phyloP scores from a whole-genome alignment of 2,329 filamentous ascomycete genomes.

The Rosellinia necatrix region DNA sequence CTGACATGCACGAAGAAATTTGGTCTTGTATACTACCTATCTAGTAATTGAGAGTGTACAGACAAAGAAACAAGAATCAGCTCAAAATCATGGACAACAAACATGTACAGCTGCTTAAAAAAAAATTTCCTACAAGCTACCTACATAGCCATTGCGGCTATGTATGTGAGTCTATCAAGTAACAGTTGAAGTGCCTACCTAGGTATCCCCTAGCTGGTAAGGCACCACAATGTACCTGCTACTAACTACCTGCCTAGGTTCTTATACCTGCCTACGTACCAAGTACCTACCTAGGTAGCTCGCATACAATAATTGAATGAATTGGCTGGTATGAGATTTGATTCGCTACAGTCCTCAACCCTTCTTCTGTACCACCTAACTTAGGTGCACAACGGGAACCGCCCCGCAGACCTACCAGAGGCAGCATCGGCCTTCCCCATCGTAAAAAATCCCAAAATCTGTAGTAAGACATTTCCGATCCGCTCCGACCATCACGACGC shows the following conservation, averaged over 20 bases:
- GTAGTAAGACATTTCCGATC: slow-evolving; percentile 29
- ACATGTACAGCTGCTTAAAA: neutral
- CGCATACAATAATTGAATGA: slow-evolving; percentile 10
- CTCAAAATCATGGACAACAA: slow-evolving; percentile 14
- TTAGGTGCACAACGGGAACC: slow-evolving; percentile 25
- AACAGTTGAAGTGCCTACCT: no score
- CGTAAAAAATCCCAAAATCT: slow-evolving; percentile 31
- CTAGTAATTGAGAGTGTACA: slow-evolving; percentile 24
- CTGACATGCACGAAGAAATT: slow-evolving; percentile 29
- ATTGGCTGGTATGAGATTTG: slow-evolving; percentile 2
- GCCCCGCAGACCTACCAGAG: slow-evolving; percentile 25
- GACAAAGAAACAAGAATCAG: slow-evolving; percentile 15
- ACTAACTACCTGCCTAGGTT: no score
- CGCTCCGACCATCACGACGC: slow-evolving; percentile 30
- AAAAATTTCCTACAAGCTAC: neutral
- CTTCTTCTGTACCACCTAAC: neutral
- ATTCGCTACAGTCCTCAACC: slow-evolving; percentile 10
- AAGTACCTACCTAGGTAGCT: neutral
- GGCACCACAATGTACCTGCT: neutral
- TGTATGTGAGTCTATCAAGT: no score
- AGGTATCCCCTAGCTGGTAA: neutral
- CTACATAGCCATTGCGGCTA: neutral
- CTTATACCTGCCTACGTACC: neutral
- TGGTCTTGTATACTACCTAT: slow-evolving; percentile 23
- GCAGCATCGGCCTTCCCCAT: slow-evolving; percentile 30